Percentiles rank a stretch among this genome's conserved stretches.
Evolutionary conservation across 1,284 basidiomycete genomes (phyloP).

Genomic region (Melampsora medusae): DNA sequence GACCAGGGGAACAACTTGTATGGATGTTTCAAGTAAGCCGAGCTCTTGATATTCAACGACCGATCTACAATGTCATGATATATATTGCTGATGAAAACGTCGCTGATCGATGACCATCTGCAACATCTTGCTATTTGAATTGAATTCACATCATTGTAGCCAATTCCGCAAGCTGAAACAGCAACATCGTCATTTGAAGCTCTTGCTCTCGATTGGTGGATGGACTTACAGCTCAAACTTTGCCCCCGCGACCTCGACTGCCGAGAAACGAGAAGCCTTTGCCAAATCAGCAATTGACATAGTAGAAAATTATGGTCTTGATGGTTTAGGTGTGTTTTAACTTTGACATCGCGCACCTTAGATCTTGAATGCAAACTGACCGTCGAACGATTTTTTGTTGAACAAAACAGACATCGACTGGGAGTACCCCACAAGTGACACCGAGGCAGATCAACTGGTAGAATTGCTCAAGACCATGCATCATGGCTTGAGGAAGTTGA

Average conservation of each 20-base stretch:
- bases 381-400: too few relatives aligned
- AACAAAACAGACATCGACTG: slow-evolving; percentile 25
- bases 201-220: slow-evolving; percentile 54
- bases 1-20: slow-evolving; percentile 51
- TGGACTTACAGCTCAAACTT: slow-evolving; percentile 55
- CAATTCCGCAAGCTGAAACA: slow-evolving; percentile 51
- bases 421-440: slow-evolving; percentile 40
- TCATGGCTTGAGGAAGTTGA: slow-evolving; percentile 12
- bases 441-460: slow-evolving; percentile 34
- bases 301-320: slow-evolving; percentile 53
- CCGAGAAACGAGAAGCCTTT: slow-evolving; percentile 50
- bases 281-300: slow-evolving; percentile 50
- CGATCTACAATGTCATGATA: not conserved
- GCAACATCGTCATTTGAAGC: slow-evolving; percentile 52
- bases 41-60: not conserved
- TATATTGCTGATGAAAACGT: not conserved
- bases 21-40: slow-evolving; percentile 52
- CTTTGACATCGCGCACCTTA: too few relatives aligned
- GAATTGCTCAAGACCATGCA: slow-evolving; percentile 16
- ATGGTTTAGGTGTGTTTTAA: slow-evolving; percentile 48
- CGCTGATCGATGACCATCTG: too few relatives aligned
- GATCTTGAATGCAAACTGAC: too few relatives aligned
- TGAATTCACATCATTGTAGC: not conserved
- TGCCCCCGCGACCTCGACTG: slow-evolving; percentile 49
- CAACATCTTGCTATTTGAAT: too few relatives aligned